A percentile compares a stretch with the other conserved stretches of the same genome.
Conservation (phyloP, 345 rosid species). For the Sonneratia caseolaris region DNA sequence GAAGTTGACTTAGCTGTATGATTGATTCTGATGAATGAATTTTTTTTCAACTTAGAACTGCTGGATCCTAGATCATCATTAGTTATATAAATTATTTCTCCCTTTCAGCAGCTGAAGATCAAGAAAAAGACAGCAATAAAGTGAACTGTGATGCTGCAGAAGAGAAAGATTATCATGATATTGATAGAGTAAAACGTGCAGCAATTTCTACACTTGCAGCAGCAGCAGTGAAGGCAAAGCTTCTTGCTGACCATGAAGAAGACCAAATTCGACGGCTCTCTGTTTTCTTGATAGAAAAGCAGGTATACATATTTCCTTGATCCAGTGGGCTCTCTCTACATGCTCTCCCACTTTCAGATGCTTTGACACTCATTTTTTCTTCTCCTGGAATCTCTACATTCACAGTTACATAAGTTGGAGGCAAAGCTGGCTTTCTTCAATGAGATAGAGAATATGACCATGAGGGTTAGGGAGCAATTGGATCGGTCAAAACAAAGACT, state of each 20-base stretch:
- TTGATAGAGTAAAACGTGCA: conserved; percentile 64
- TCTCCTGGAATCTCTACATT: neutral
- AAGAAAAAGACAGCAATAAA: conserved; percentile 23
- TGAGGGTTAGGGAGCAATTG: conserved; percentile 76
- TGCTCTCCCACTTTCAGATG: neutral
- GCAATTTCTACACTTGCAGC: conserved; percentile 80
- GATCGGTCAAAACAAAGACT: conserved; percentile 87
- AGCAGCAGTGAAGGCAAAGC: conserved; percentile 91
- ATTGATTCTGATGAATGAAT: neutral
- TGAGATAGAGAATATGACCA: conserved; percentile 58
- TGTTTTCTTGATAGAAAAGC: conserved; percentile 66
- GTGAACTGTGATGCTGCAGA: conserved; percentile 32
- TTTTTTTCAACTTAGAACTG: neutral
- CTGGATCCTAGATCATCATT: neutral
- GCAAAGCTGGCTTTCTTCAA: conserved; percentile 68
- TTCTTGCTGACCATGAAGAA: conserved; percentile 79
- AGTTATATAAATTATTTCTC: neutral
- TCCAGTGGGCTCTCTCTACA: neutral
- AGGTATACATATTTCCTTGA: conserved; percentile 31
- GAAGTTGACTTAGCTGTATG: neutral
- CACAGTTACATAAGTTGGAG: conserved; percentile 85
- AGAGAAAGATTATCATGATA: conserved; percentile 32
- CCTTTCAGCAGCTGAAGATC: conserved; percentile 21
- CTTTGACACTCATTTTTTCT: neutral
- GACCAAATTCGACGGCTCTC: conserved; percentile 71